These are phyloP conservation scores for Aureobasidium melanogenum DNA, from an alignment of 2,329 filamentous ascomycete species.

Conservation along the genomic window DNA sequence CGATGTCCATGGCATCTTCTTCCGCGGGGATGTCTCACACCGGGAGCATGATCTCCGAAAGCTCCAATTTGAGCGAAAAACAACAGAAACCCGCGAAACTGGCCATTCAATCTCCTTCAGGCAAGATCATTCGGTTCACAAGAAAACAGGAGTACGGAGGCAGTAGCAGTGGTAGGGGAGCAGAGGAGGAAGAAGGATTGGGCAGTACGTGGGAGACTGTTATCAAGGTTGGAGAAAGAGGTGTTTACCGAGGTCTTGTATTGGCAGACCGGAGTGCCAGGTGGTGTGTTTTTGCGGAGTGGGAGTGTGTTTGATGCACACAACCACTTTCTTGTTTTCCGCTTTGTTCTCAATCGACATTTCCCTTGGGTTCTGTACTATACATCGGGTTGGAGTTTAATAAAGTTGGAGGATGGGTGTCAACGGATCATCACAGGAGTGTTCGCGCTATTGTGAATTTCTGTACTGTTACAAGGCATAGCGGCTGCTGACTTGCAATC, in stretches of 20 bases:
- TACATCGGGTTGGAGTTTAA: neutral
- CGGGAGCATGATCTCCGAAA: conserved; percentile 43
- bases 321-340: neutral
- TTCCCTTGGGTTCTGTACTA: neutral
- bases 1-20: conserved; percentile 52
- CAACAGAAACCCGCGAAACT: conserved; percentile 82
- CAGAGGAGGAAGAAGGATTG: conserved; percentile 52
- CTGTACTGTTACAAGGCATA: neutral
- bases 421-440: neutral
- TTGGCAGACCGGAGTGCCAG: conserved; percentile 73
- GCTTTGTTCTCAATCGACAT: neutral
- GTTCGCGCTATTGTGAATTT: neutral
- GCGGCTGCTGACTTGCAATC: too few species aligned
- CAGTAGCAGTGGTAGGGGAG: conserved; percentile 38
- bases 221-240: conserved; percentile 78
- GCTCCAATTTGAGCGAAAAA: conserved; percentile 46
- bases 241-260: conserved; percentile 72
- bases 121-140: conserved; percentile 86
- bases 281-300: conserved; percentile 91
- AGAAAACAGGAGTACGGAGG: conserved; percentile 56
- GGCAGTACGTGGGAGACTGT: conserved; percentile 81
- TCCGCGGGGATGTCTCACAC: conserved; percentile 37
- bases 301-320: conserved; percentile 49
- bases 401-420: neutral
- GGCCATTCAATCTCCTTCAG: conserved; percentile 85